These are phyloP conservation scores for Cryptococcus depauperatus DNA, from an alignment of 1,284 basidiomycete species.

Conservation along the genomic window DNA sequence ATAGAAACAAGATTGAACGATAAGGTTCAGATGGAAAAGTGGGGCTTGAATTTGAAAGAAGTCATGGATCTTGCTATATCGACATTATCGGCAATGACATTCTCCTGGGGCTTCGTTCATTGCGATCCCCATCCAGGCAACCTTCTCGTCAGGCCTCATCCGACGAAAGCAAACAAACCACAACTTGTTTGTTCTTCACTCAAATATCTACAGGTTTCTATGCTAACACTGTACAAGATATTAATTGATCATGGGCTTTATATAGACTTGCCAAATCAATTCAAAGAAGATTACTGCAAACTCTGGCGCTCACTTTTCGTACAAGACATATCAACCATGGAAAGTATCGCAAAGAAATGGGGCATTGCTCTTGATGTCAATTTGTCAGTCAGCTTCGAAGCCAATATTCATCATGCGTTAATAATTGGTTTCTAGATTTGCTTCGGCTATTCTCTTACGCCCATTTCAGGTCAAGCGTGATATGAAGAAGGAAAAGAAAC, in stretches of 20 bases:
- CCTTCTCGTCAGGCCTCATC: constrained; percentile 69
- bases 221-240: constrained; percentile 21
- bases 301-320: constrained; percentile 72
- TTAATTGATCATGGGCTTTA: constrained; percentile 84
- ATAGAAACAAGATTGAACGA: constrained; percentile 55
- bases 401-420: neutral
- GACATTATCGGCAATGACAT: constrained; percentile 76
- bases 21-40: constrained; percentile 45
- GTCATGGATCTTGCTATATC: constrained; percentile 47
- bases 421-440: constrained; percentile 28
- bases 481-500: constrained; percentile 17
- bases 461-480: constrained; percentile 31
- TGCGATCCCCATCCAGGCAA: constrained; percentile 62
- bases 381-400: constrained; percentile 43
- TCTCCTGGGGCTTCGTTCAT: constrained; percentile 79
- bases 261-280: constrained; percentile 57
- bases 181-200: constrained; percentile 55
- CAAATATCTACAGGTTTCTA: neutral
- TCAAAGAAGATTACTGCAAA: constrained; percentile 63
- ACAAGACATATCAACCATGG: constrained; percentile 58
- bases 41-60: constrained; percentile 49
- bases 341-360: constrained; percentile 61
- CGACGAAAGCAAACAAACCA: constrained; percentile 53
- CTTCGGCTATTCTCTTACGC: constrained; percentile 42
- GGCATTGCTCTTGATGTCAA: constrained; percentile 66